Percentiles rank a stretch among this genome's conserved stretches.
phyloP scores from a whole-genome alignment of 73 alveolate species.

The Durusdinium trenchii region DNA sequence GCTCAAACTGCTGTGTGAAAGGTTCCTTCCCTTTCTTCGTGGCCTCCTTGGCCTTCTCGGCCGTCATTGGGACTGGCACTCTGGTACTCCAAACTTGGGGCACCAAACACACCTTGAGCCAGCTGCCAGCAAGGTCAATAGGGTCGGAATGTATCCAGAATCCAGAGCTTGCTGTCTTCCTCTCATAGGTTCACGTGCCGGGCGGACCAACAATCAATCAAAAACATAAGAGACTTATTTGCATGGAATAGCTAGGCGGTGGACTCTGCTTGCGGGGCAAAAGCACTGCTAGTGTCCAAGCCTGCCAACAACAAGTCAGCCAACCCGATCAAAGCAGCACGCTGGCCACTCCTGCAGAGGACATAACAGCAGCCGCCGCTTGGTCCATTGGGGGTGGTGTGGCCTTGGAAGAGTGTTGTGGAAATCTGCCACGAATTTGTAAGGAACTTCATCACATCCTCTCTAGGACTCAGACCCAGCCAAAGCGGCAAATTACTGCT shows the following conservation, averaged over 20 bases:
- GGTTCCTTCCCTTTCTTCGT: slow-evolving; percentile 68
- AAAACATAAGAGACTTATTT: too few species aligned
- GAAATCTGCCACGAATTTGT: background rate
- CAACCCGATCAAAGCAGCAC: background rate
- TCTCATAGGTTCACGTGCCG: too few species aligned
- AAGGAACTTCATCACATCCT: background rate
- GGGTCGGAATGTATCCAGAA: too few species aligned
- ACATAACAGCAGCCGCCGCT: slow-evolving; percentile 70
- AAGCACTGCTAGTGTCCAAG: slow-evolving; percentile 43
- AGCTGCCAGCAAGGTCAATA: background rate
- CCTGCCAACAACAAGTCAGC: background rate
- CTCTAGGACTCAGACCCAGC: slow-evolving; percentile 35
- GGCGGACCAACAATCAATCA: too few species aligned
- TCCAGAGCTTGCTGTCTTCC: too few species aligned
- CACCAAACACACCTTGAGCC: too few species aligned
- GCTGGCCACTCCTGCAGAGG: slow-evolving; percentile 37
- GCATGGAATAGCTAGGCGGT: background rate
- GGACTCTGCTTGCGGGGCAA: slow-evolving; percentile 52
- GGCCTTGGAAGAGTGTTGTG: background rate
- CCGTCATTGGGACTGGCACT: background rate
- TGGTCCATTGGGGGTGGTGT: slow-evolving; percentile 70
- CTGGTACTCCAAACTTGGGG: too few species aligned
- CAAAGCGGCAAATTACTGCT: slow-evolving; percentile 66
- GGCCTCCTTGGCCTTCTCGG: slow-evolving; percentile 2
- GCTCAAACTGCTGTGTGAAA: slow-evolving; percentile 60